phyloP scores from a whole-genome alignment of 1,139 yeast genomes.

The Blastobotrys persicus region DNA sequence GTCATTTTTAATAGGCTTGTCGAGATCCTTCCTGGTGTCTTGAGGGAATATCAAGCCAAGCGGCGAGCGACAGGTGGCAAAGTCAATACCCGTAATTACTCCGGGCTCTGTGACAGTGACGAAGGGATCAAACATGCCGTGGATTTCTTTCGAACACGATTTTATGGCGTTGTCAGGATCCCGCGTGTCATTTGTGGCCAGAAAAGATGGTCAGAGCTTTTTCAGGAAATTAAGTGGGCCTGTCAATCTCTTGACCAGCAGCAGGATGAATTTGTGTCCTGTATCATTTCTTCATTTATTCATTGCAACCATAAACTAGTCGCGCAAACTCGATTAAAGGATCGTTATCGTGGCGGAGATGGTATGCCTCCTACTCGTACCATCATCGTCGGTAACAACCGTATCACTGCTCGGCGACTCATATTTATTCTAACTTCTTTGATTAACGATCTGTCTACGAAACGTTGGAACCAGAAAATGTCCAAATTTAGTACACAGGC shows the following conservation, averaged over 20 bases:
- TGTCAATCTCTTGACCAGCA: not conserved
- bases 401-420: constrained; percentile 26
- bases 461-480: not conserved
- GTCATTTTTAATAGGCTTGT: constrained; percentile 19
- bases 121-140: constrained; percentile 22
- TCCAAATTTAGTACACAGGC: not conserved
- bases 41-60: constrained; percentile 15
- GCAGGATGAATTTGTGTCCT: constrained; percentile 21
- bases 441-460: constrained; percentile 20
- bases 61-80: not conserved
- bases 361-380: constrained; percentile 26
- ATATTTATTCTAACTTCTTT: constrained; percentile 30
- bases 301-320: constrained; percentile 19
- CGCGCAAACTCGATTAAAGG: not conserved
- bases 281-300: constrained; percentile 25
- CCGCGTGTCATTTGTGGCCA: constrained; percentile 35
- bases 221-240: constrained; percentile 21
- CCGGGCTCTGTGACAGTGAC: constrained; percentile 17
- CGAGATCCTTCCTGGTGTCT: constrained; percentile 17
- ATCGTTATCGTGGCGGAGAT: constrained; percentile 12
- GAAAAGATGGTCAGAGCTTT: constrained; percentile 29
- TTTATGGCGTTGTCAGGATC: constrained; percentile 26
- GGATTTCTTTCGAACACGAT: constrained; percentile 25
- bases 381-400: constrained; percentile 27
- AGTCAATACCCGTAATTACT: not conserved